These are phyloP conservation scores for Cytospora paraplurivora DNA, from an alignment of 2,329 filamentous ascomycete genomes.

Conservation along the genomic window DNA sequence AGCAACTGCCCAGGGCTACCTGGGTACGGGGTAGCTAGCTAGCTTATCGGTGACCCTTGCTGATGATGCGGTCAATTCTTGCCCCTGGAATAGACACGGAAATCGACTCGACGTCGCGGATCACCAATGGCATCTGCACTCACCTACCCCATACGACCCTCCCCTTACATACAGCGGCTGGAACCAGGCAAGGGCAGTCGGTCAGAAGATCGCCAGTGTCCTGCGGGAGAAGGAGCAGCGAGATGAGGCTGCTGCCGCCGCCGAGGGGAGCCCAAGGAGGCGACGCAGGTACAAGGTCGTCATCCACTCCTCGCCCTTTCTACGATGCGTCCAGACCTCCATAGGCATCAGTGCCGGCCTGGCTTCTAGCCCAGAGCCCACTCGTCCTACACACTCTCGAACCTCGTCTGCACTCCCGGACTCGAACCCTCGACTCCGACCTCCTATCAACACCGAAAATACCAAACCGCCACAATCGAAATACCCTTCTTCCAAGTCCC, in stretches of 20 bases:
- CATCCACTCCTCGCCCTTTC: conserved; percentile 90
- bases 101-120: conserved; percentile 92
- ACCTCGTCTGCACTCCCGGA: conserved; percentile 18
- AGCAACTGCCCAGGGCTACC: not conserved
- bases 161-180: conserved; percentile 94
- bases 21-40: not conserved
- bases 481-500: conserved; percentile 5
- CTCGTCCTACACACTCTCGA: conserved; percentile 30
- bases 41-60: not conserved
- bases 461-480: conserved; percentile 29
- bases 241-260: conserved; percentile 36
- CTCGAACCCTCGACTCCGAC: conserved; percentile 29
- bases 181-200: conserved; percentile 81
- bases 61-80: conserved; percentile 4
- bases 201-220: conserved; percentile 79
- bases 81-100: conserved; percentile 67
- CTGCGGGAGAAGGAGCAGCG: conserved; percentile 52
- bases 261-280: conserved; percentile 33
- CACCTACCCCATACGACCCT: conserved; percentile 91
- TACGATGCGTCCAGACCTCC: conserved; percentile 90
- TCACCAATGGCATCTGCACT: conserved; percentile 91
- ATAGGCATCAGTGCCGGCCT: conserved; percentile 86
- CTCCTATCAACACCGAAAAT: conserved; percentile 29
- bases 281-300: conserved; percentile 72
- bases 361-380: conserved; percentile 53